phyloP scores from a whole-genome alignment of 2,329 filamentous ascomycete species.

The Hortaea sp. region DNA sequence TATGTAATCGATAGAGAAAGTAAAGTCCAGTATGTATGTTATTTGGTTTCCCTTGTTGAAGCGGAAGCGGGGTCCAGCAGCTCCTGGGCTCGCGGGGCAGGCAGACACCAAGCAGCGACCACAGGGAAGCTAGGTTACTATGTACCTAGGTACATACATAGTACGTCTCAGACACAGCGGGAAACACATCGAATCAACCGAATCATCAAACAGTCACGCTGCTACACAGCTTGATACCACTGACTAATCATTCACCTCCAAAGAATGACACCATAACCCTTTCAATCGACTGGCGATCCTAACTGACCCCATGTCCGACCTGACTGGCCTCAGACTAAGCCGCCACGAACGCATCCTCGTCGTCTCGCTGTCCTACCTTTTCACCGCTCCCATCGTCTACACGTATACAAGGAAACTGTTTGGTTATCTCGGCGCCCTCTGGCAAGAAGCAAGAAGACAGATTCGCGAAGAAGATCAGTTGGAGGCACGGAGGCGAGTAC shows the following conservation, averaged over 20 bases:
- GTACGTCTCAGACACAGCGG: too few relatives aligned
- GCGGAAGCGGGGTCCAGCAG: too few relatives aligned
- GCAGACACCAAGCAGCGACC: too few relatives aligned
- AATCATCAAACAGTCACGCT: not conserved
- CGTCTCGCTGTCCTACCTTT: constrained; percentile 24
- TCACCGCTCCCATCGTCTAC: constrained; percentile 21
- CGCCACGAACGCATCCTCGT: constrained; percentile 25
- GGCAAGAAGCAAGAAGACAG: constrained; percentile 11
- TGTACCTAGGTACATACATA: too few relatives aligned
- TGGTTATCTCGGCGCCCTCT: constrained; percentile 11
- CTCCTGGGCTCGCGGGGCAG: too few relatives aligned
- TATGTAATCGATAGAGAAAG: too few relatives aligned
- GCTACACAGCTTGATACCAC: not conserved
- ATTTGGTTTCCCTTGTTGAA: too few relatives aligned
- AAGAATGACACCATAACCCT: constrained; percentile 1
- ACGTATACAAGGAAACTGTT: constrained; percentile 14
- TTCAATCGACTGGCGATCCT: not conserved
- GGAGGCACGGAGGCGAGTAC: constrained; percentile 3
- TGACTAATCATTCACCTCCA: constrained; percentile 3
- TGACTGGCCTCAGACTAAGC: constrained; percentile 23
- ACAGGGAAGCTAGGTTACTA: too few relatives aligned
- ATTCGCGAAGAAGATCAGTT: constrained; percentile 10
- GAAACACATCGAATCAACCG: too few relatives aligned
- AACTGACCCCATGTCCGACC: constrained; percentile 7
- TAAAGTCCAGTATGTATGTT: too few relatives aligned